Base-by-base conservation (phyloP, 1,284 basidiomycete genomes). In the Cutaneotrichosporon dermatis region DNA sequence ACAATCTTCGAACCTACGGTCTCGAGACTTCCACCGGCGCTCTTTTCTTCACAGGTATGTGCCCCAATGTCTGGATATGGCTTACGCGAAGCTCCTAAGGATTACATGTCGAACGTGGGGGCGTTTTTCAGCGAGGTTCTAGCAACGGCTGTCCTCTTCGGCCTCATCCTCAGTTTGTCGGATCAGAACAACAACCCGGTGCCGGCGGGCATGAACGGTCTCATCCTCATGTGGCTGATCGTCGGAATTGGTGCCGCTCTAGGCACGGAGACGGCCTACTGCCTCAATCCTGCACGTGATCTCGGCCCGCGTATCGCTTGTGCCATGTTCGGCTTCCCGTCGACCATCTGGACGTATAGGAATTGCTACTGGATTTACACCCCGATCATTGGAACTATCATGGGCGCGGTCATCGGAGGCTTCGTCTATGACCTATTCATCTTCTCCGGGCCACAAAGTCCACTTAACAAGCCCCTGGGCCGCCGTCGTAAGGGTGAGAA, bases 261-360 rank as follows among this genome's bases (percentile, higher is more conserved):
- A 12, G 60, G 60, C 10, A 61, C 60, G 4, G 41, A 61, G 56
- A 58, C 60, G 12, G 60, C 60, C 6, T 61, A 61, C 52, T 61
- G 66, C 35, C 66, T 72, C 52, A 74, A 74, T 54, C 67, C 69
- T 0, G 70, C 71, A 1, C 65, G 73, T 25, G 73, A 75, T 58
- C 59, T 75, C 12, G 73, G 73, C 0, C 70, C 71, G 12, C 66
- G 71, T 4, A 58, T 73, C 37, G 69, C 68, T 0, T 50, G 67
- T 11, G 68, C 68, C 54, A 58, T 58, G 6, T 57, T 66, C 40
- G 73, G 73, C 2, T 74, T 69, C 45, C 65, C 67, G 9, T 58
- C 35, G 1, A 16, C 57, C 4, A 61, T 71, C 16, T 71, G 70
- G 70, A 61, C 63, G 0, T 60, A 66, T 58, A 45, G 62, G 7